Evolutionary conservation across 164 flowering plant genomes (phyloP).

Genomic region (Dillenia suffruticosa): DNA sequence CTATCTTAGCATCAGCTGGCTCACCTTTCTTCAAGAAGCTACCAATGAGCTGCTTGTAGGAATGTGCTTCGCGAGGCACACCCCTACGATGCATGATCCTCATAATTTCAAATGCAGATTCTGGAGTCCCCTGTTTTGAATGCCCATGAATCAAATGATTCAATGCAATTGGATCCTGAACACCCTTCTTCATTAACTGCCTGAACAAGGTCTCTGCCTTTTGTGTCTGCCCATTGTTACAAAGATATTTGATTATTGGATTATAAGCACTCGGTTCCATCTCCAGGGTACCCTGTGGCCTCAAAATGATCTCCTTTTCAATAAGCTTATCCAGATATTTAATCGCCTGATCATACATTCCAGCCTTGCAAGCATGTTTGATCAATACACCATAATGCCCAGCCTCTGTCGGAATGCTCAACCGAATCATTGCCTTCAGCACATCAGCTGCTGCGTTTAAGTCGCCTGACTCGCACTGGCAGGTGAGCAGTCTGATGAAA

Average conservation of each 20-base stretch:
- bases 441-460: slow-evolving; percentile 75
- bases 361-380: slow-evolving; percentile 63
- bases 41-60: slow-evolving; percentile 45
- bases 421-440: slow-evolving; percentile 64
- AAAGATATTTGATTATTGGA: slow-evolving; percentile 64
- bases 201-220: slow-evolving; percentile 68
- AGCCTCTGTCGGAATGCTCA: slow-evolving; percentile 74
- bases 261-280: slow-evolving; percentile 74
- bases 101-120: slow-evolving; percentile 59
- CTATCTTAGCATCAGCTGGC: slow-evolving; percentile 77
- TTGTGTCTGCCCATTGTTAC: slow-evolving; percentile 57
- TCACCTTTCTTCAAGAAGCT: slow-evolving; percentile 76
- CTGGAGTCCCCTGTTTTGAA: slow-evolving; percentile 68
- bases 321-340: slow-evolving; percentile 68
- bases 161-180: slow-evolving; percentile 63
- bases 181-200: slow-evolving; percentile 81
- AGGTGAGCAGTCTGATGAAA: slow-evolving; percentile 49
- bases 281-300: slow-evolving; percentile 44
- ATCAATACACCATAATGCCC: slow-evolving; percentile 89
- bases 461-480: slow-evolving; percentile 58
- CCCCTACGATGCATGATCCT: slow-evolving; percentile 77
- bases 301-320: slow-evolving; percentile 67
- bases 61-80: slow-evolving; percentile 44
- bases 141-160: slow-evolving; percentile 77
- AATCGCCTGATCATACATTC: slow-evolving; percentile 54